Percentiles rank a stretch among this genome's conserved stretches.
Conservation (phyloP, 129 eudicot species). For the Centaurea solstitialis region DNA sequence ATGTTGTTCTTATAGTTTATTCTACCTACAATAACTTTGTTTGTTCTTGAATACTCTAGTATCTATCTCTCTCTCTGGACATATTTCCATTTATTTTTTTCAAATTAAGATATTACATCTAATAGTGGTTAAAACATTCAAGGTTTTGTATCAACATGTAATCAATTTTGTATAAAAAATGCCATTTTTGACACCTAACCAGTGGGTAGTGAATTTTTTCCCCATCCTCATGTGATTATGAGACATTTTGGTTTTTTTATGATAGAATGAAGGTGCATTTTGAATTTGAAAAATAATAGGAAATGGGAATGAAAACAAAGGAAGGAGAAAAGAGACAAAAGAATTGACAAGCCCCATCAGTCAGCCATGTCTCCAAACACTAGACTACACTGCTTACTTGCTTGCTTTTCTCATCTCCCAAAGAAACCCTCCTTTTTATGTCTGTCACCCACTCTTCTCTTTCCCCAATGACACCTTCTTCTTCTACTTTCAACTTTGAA, state of each 20-base stretch:
- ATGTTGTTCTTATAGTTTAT: not conserved
- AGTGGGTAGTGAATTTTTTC: too few species aligned
- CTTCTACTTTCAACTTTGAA: not conserved
- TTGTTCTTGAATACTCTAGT: too few species aligned
- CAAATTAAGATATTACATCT: not conserved
- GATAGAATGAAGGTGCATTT: not conserved
- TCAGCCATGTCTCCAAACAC: slow-evolving; percentile 4
- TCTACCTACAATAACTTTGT: too few species aligned
- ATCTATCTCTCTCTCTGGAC: too few species aligned
- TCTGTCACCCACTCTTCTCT: slow-evolving; percentile 12
- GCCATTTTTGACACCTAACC: too few species aligned
- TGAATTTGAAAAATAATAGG: not conserved
- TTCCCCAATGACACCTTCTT: not conserved
- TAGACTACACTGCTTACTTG: not conserved
- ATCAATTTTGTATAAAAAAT: not conserved
- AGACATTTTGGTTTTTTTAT: not conserved
- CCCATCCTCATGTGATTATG: too few species aligned
- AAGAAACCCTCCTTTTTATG: slow-evolving; percentile 30
- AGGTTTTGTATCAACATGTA: not conserved
- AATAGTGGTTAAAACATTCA: not conserved
- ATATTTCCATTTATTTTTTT: not conserved
- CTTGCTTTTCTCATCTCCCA: slow-evolving; percentile 3
- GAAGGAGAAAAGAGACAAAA: slow-evolving; percentile 16
- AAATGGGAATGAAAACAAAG: not conserved
- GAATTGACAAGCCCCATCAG: slow-evolving; percentile 31